A percentile compares a stretch with the other conserved stretches of the same genome.
Evolutionary conservation across 768 basidiomycete genomes (phyloP).

Genomic region (Pleurotus eryngii): DNA sequence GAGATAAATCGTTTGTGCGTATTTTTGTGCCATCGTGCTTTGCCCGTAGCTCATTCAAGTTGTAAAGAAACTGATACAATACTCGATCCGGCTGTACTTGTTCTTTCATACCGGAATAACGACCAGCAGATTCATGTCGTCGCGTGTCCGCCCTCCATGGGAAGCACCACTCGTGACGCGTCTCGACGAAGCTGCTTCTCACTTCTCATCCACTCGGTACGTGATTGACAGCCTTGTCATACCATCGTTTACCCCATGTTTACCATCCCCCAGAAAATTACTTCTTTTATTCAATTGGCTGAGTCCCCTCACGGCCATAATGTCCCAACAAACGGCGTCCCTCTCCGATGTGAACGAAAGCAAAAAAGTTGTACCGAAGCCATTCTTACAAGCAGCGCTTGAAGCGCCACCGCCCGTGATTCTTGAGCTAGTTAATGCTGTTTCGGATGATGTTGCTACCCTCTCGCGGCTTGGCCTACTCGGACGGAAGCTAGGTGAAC

Average conservation of each 20-base stretch:
- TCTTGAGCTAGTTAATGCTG: constrained; percentile 69
- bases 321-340: constrained; percentile 66
- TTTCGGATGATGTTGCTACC: constrained; percentile 80
- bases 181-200: constrained; percentile 57
- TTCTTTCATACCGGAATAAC: constrained; percentile 60
- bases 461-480: constrained; percentile 69
- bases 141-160: constrained; percentile 44
- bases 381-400: constrained; percentile 71
- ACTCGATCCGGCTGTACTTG: constrained; percentile 72
- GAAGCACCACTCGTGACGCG: constrained; percentile 56
- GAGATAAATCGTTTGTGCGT: constrained; percentile 85
- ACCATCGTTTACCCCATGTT: not conserved
- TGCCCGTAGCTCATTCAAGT: no score
- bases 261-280: constrained; percentile 53
- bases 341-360: constrained; percentile 43
- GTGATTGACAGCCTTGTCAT: not conserved
- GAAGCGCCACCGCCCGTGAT: constrained; percentile 82
- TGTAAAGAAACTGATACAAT: constrained; percentile 81
- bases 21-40: not conserved
- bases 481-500: constrained; percentile 58
- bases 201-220: constrained; percentile 77
- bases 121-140: constrained; percentile 43
- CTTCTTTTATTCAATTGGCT: constrained; percentile 86
- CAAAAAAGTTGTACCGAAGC: constrained; percentile 34
- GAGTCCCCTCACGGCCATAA: constrained; percentile 65